Evolutionary conservation across 1,139 yeast genomes (phyloP).

Genomic region (Eremothecium cymbalariae): DNA sequence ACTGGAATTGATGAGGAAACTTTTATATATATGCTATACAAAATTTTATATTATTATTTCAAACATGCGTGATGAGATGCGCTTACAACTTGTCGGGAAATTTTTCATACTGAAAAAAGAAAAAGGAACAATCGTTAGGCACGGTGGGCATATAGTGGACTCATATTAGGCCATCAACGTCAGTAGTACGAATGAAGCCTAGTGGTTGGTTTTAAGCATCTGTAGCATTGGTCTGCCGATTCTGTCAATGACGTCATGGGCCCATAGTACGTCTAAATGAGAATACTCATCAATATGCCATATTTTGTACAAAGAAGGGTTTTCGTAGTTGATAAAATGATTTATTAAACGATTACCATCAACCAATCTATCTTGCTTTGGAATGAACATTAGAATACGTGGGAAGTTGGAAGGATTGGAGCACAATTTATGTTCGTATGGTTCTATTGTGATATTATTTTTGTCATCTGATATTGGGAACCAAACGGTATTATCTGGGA

Average conservation of each 20-base stretch:
- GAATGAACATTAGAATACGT: slow-evolving; percentile 43
- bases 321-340: slow-evolving; percentile 45
- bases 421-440: slow-evolving; percentile 9
- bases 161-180: too few relatives aligned
- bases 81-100: too few relatives aligned
- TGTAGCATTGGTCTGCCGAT: slow-evolving; percentile 39
- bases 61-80: too few relatives aligned
- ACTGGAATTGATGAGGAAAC: too few relatives aligned
- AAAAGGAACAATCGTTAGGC: too few relatives aligned
- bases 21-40: too few relatives aligned
- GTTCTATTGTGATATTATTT: neutral
- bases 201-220: too few relatives aligned
- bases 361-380: slow-evolving; percentile 48
- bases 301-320: slow-evolving; percentile 38
- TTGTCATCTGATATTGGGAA: slow-evolving; percentile 20
- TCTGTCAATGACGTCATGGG: slow-evolving; percentile 54
- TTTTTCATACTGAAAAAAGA: slow-evolving; percentile 4
- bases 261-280: slow-evolving; percentile 90
- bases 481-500: slow-evolving; percentile 30
- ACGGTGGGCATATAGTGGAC: too few relatives aligned
- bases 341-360: slow-evolving; percentile 47
- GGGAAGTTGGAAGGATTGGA: slow-evolving; percentile 18
- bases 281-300: slow-evolving; percentile 53
- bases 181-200: too few relatives aligned
- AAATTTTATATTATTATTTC: too few relatives aligned